Conservation (phyloP, 495 filamentous ascomycete species). For the Aspergillus cristatus region DNA sequence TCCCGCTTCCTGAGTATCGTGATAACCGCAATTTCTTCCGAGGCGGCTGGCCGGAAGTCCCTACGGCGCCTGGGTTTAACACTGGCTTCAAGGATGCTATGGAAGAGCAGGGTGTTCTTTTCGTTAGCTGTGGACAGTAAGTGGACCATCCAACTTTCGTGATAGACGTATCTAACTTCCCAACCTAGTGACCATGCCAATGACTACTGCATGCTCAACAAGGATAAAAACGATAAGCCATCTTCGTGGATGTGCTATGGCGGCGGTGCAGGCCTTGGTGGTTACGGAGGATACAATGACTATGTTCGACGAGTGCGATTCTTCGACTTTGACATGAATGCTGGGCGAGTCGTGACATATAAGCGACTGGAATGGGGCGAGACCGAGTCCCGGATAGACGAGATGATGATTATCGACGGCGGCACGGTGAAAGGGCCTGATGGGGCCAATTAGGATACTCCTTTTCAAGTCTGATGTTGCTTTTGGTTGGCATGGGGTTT, state of each 20-base stretch:
- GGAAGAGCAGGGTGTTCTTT: constrained; percentile 69
- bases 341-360: constrained; percentile 79
- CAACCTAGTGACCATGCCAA: constrained; percentile 79
- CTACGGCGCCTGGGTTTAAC: constrained; percentile 83
- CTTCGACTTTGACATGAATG: constrained; percentile 88
- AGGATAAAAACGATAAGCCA: constrained; percentile 39
- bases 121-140: constrained; percentile 87
- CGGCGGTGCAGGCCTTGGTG: constrained; percentile 81
- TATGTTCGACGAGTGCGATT: constrained; percentile 78
- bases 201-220: constrained; percentile 76
- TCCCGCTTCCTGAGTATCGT: constrained; percentile 84
- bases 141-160: constrained; percentile 18
- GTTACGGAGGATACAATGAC: constrained; percentile 82
- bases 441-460: constrained; percentile 7
- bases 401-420: constrained; percentile 80
- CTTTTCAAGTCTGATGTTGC: no score
- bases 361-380: constrained; percentile 84
- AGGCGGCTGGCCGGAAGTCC: constrained; percentile 61
- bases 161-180: background rate
- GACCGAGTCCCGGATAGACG: constrained; percentile 60
- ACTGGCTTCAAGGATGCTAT: constrained; percentile 80
- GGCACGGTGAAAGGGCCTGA: constrained; percentile 46
- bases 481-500: no score
- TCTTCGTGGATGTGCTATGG: constrained; percentile 99
- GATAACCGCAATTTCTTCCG: constrained; percentile 39